A percentile compares a stretch with the other conserved stretches of the same genome.
Conservation (phyloP, 805 yeast genomes). For the Spathaspora girioi region DNA sequence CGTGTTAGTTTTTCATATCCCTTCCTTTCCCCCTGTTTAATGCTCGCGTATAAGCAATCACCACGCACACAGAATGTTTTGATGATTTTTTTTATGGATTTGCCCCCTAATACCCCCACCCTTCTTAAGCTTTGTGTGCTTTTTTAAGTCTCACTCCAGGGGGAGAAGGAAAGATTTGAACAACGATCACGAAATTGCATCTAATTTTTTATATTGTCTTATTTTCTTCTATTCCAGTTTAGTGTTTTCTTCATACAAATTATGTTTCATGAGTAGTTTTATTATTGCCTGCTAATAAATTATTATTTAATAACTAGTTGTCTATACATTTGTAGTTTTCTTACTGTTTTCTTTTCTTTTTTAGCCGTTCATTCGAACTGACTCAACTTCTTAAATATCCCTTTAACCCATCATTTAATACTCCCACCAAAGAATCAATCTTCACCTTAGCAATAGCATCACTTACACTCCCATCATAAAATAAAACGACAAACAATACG, state of each 20-base stretch:
- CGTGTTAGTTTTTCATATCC: not conserved
- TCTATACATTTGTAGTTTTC: not conserved
- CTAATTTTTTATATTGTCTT: not conserved
- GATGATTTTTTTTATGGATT: not conserved
- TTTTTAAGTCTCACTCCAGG: too few species aligned
- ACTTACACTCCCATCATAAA: constrained; percentile 24
- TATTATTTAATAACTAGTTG: not conserved
- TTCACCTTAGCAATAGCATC: constrained; percentile 34
- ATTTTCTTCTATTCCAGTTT: not conserved
- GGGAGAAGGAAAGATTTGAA: not conserved
- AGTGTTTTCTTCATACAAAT: not conserved
- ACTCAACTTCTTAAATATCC: constrained; percentile 19
- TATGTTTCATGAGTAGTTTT: not conserved
- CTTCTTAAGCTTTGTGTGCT: not conserved
- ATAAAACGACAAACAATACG: constrained; percentile 25
- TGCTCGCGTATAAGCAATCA: too few species aligned
- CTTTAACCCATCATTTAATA: constrained; percentile 28
- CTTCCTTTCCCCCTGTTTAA: not conserved
- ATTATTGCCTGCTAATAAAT: not conserved
- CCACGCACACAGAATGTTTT: not conserved
- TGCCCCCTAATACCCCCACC: not conserved
- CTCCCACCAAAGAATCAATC: constrained; percentile 27
- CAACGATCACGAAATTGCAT: not conserved
- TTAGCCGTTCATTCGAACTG: too few species aligned
- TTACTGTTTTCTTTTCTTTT: too few species aligned